These are phyloP conservation scores for Coemansia sp. DNA, from an alignment of 192 early-diverging fungal species.

Conservation along the genomic window DNA sequence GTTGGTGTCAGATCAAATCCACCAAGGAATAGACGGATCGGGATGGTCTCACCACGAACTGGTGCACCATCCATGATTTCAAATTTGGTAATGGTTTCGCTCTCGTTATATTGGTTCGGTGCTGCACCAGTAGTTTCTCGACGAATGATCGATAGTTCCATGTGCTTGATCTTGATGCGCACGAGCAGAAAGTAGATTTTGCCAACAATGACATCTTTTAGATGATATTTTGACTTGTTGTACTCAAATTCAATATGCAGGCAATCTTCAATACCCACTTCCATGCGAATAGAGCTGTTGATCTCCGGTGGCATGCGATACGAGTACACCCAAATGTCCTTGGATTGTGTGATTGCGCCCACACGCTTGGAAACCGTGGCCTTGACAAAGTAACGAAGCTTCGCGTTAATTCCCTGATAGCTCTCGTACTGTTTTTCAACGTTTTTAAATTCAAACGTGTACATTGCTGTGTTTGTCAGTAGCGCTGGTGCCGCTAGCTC, in stretches of 20 bases:
- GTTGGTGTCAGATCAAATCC: constrained; percentile 99
- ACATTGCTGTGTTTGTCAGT: constrained; percentile 73
- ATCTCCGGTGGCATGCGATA: constrained; percentile 85
- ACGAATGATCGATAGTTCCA: constrained; percentile 98
- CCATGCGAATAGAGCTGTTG: constrained; percentile 98
- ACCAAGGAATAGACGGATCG: constrained; percentile 94
- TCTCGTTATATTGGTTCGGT: constrained; percentile 98
- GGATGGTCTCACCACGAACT: constrained; percentile 92
- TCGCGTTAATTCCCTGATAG: constrained; percentile 98
- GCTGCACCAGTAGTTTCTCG: constrained; percentile 96
- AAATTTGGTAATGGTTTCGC: constrained; percentile 98
- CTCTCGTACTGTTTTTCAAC: constrained; percentile 99
- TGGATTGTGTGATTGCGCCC: constrained; percentile 83
- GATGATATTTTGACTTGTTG: constrained; percentile 97
- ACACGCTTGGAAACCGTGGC: constrained; percentile 86
- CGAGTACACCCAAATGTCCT: constrained; percentile 98
- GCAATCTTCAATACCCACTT: constrained; percentile 99
- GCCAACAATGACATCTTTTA: constrained; percentile 99
- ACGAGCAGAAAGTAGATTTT: constrained; percentile 99
- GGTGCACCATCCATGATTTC: constrained; percentile 99
- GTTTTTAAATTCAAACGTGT: constrained; percentile 97
- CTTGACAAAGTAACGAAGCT: constrained; percentile 95
- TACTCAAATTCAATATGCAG: constrained; percentile 99
- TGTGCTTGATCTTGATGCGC: constrained; percentile 99
- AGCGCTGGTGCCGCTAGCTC: constrained; percentile 95